Conservation (phyloP, 192 early-diverging fungal genomes). For the Rhizoclosmatium sp. region DNA sequence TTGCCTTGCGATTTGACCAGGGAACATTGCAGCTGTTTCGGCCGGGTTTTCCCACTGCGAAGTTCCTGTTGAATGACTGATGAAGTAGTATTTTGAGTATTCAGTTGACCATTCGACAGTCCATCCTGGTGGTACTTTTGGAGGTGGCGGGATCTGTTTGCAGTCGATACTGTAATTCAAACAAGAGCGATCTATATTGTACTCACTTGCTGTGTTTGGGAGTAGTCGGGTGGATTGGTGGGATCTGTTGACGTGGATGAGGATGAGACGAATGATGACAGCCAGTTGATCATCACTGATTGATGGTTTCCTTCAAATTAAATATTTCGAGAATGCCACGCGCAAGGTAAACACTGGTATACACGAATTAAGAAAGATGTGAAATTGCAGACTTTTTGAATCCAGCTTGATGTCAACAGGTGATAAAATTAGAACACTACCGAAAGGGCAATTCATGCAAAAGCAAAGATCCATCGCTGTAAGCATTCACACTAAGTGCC, state of each 20-base stretch:
- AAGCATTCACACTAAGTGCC: neutral
- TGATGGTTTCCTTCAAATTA: no score
- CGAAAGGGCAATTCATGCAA: neutral
- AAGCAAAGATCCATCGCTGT: neutral
- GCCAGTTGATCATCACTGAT: slow-evolving; percentile 6
- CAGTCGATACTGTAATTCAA: neutral
- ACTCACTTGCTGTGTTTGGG: neutral
- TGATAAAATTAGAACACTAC: no score
- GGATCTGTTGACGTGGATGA: neutral
- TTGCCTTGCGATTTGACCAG: slow-evolving; percentile 10
- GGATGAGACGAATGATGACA: slow-evolving; percentile 1
- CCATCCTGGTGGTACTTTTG: slow-evolving; percentile 18
- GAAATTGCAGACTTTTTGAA: no score
- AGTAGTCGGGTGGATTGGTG: neutral
- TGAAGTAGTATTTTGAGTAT: slow-evolving; percentile 14
- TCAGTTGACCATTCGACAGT: slow-evolving; percentile 29
- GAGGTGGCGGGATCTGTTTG: slow-evolving; percentile 10
- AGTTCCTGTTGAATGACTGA: neutral
- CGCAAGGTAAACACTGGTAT: no score
- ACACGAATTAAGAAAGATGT: no score
- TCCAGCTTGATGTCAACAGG: no score
- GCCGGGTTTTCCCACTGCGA: slow-evolving; percentile 23
- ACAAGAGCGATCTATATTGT: neutral
- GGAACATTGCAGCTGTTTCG: neutral
- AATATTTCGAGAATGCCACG: no score